Conservation (phyloP, 73 alveolate genomes). For the Stentor roeselii region DNA sequence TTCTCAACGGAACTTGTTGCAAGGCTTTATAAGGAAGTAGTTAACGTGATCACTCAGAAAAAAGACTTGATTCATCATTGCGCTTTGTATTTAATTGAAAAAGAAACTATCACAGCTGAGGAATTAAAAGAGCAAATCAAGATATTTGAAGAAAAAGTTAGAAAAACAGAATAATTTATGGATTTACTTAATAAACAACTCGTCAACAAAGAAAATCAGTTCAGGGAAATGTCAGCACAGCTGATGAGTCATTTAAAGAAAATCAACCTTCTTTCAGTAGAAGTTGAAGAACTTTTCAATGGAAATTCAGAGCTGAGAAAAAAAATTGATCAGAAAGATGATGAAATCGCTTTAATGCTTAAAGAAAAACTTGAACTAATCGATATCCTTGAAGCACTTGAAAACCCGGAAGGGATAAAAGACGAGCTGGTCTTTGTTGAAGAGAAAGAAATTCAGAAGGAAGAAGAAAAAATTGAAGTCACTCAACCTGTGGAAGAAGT, state of each 20-base stretch:
- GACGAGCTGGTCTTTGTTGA: not conserved
- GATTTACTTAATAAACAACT: not conserved
- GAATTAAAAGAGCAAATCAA: no score
- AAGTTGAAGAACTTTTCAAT: not conserved
- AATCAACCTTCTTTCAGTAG: not conserved
- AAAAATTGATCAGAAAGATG: not conserved
- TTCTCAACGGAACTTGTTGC: conserved; percentile 69
- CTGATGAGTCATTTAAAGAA: not conserved
- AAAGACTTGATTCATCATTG: conserved; percentile 56
- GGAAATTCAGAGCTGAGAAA: not conserved
- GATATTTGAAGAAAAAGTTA: no score
- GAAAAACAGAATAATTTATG: no score
- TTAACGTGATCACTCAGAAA: conserved; percentile 37
- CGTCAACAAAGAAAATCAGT: not conserved
- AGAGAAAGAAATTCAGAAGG: not conserved
- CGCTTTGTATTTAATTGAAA: conserved; percentile 48
- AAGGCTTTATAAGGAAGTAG: conserved; percentile 62
- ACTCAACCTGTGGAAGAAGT: not conserved
- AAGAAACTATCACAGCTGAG: conserved; percentile 52
- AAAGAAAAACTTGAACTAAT: not conserved
- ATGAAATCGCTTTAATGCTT: not conserved
- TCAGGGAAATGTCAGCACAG: not conserved
- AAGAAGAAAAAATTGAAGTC: not conserved
- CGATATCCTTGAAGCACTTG: not conserved
- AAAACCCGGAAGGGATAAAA: not conserved